Conservation (phyloP, 192 early-diverging fungal species). For the Umbelopsis sp. region DNA sequence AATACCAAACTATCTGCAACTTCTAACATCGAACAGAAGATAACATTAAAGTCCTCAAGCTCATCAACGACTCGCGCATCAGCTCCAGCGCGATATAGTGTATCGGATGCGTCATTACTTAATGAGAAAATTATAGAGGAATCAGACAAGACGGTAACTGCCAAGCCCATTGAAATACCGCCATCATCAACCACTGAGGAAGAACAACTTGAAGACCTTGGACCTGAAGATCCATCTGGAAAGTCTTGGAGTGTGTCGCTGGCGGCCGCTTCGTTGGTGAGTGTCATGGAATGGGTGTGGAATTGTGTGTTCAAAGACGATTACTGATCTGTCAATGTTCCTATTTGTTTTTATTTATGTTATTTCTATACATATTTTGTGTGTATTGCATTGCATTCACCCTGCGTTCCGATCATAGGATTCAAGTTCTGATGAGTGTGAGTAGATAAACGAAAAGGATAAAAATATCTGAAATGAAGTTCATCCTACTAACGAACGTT, state of each 20-base stretch:
- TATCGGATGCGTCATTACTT: neutral
- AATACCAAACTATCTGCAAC: neutral
- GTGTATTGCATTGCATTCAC: neutral
- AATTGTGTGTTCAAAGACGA: too few species aligned
- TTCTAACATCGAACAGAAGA: neutral
- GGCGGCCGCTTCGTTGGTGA: slow-evolving; percentile 15
- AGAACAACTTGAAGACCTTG: slow-evolving; percentile 13
- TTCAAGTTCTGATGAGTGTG: slow-evolving; percentile 10
- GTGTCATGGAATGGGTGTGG: neutral
- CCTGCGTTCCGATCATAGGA: neutral
- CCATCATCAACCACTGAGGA: slow-evolving; percentile 6
- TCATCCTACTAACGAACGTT: too few species aligned
- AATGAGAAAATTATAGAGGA: neutral
- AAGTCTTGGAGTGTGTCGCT: slow-evolving; percentile 19
- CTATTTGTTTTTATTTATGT: too few species aligned
- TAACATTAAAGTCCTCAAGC: neutral
- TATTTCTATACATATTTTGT: neutral
- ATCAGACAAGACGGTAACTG: neutral
- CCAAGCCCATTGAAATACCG: slow-evolving; percentile 15
- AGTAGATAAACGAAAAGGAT: too few species aligned
- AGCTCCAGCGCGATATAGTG: neutral
- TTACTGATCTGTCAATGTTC: too few species aligned
- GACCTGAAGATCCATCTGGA: slow-evolving; percentile 9
- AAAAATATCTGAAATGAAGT: too few species aligned
- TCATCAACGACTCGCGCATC: slow-evolving; percentile 1